Percentiles rank a stretch among this genome's conserved stretches.
Evolutionary conservation across 345 rosid species (phyloP).

Genomic region (Ceriops decandra): DNA sequence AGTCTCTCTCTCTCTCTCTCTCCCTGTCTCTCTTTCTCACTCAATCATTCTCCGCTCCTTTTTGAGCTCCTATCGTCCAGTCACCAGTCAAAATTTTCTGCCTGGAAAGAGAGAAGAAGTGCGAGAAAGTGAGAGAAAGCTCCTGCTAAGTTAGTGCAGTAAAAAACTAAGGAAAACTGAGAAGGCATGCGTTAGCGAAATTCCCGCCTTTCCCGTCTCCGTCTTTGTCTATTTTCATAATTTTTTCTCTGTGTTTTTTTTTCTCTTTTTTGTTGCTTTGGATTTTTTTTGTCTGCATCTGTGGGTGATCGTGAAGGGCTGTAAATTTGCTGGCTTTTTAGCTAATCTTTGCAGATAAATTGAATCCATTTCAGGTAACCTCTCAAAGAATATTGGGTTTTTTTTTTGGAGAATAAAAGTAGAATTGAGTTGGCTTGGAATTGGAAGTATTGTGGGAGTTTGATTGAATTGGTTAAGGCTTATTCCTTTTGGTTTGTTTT

Average conservation of each 20-base stretch:
- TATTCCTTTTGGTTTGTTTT: not conserved
- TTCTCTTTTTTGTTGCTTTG: not conserved
- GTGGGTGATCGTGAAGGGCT: slow-evolving; percentile 1
- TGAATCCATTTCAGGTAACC: not conserved
- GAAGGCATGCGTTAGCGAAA: not conserved
- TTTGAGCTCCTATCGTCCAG: not conserved
- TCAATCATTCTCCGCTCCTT: slow-evolving; percentile 26
- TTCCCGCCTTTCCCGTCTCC: slow-evolving; percentile 24
- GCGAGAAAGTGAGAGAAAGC: slow-evolving; percentile 5
- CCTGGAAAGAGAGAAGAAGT: not conserved
- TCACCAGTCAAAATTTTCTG: not conserved
- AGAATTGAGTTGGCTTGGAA: not conserved
- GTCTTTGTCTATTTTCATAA: too few relatives aligned
- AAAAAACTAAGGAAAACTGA: not conserved
- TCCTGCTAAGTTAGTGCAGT: not conserved
- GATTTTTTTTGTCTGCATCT: not conserved
- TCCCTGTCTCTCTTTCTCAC: slow-evolving; percentile 23
- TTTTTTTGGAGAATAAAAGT: too few relatives aligned
- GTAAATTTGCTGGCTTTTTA: slow-evolving; percentile 1
- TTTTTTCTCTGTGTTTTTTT: too few relatives aligned
- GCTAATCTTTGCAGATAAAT: not conserved
- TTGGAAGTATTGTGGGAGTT: not conserved
- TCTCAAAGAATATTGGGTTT: not conserved
- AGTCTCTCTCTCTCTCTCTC: not conserved
- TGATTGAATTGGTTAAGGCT: slow-evolving; percentile 1